Conservation (phyloP, 208 protist species). For the Crithidia expoeki region DNA sequence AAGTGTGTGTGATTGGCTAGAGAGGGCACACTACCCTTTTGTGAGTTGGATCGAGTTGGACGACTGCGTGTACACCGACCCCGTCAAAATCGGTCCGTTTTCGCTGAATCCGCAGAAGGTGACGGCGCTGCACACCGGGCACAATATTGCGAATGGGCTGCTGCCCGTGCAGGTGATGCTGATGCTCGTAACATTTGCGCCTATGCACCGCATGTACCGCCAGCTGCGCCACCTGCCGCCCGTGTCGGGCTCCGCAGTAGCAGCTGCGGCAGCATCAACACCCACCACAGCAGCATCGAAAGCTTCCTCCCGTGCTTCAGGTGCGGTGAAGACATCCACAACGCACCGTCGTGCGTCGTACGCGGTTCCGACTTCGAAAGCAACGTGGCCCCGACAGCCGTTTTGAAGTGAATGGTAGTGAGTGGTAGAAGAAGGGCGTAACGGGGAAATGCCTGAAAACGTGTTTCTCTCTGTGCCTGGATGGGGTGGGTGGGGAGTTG, state of each 20-base stretch:
- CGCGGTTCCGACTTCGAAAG: slow-evolving; percentile 3
- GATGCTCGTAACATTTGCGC: slow-evolving; percentile 48
- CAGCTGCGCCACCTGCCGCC: slow-evolving; percentile 4
- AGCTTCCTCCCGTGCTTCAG: background rate
- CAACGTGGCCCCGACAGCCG: background rate
- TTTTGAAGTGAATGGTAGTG: slow-evolving; percentile 7
- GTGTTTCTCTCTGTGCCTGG: no score
- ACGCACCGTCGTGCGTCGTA: slow-evolving; percentile 33
- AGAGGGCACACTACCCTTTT: slow-evolving; percentile 56
- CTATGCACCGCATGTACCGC: slow-evolving; percentile 29
- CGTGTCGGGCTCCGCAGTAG: background rate
- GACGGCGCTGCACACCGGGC: slow-evolving; percentile 62
- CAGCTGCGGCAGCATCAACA: background rate
- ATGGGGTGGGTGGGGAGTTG: no score
- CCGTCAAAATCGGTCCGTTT: slow-evolving; percentile 41
- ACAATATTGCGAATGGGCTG: slow-evolving; percentile 70
- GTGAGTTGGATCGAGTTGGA: slow-evolving; percentile 52
- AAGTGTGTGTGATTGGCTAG: slow-evolving; percentile 37
- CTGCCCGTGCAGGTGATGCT: slow-evolving; percentile 67
- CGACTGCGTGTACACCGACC: slow-evolving; percentile 47
- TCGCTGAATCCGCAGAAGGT: slow-evolving; percentile 59
- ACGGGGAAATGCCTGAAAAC: no score
- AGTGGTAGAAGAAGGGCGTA: no score
- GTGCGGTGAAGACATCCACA: background rate
- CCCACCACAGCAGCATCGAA: background rate